A percentile compares a stretch with the other conserved stretches of the same genome.
These are phyloP conservation scores for Cicer bijugum DNA, from an alignment of 306 rosid genomes.

Conservation along the genomic window DNA sequence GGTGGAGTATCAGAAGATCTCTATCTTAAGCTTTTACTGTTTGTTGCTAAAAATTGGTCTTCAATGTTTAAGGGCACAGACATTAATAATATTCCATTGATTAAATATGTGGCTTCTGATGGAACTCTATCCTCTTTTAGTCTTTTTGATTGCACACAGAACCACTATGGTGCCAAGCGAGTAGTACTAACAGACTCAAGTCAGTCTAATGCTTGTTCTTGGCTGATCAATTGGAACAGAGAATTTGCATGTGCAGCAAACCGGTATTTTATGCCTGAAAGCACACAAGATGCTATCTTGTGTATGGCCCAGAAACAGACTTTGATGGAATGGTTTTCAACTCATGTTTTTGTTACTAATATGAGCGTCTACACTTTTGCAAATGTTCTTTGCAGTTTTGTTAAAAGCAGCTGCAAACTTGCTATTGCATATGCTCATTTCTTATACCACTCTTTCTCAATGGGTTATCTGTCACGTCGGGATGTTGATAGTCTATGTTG, in stretches of 20 bases:
- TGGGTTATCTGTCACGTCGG: slow-evolving; percentile 8
- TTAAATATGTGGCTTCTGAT: slow-evolving; percentile 53
- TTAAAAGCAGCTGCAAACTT: slow-evolving; percentile 17
- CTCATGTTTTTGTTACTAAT: slow-evolving; percentile 28
- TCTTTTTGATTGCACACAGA: slow-evolving; percentile 33
- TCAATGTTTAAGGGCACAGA: slow-evolving; percentile 41
- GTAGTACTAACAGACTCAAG: slow-evolving; percentile 41
- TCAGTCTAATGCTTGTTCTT: slow-evolving; percentile 43
- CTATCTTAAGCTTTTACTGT: slow-evolving; percentile 59
- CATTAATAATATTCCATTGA: slow-evolving; percentile 50
- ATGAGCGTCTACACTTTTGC: slow-evolving; percentile 50
- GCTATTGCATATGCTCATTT: slow-evolving; percentile 59
- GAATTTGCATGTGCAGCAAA: slow-evolving; percentile 46
- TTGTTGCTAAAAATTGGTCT: slow-evolving; percentile 61
- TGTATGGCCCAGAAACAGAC: slow-evolving; percentile 1
- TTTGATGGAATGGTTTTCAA: slow-evolving; percentile 56
- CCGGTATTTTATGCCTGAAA: slow-evolving; percentile 59
- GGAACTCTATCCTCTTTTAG: slow-evolving; percentile 50
- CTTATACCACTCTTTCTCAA: slow-evolving; percentile 53
- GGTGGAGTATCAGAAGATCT: slow-evolving; percentile 58
- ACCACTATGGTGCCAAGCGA: neutral
- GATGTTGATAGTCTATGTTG: slow-evolving; percentile 46
- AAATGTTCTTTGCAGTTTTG: neutral
- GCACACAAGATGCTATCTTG: slow-evolving; percentile 53
- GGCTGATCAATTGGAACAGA: slow-evolving; percentile 65